Percentiles rank a stretch among this genome's conserved stretches.
phyloP scores from a whole-genome alignment of 2,329 filamentous ascomycete genomes.

The Albophoma yamanashiensis region DNA sequence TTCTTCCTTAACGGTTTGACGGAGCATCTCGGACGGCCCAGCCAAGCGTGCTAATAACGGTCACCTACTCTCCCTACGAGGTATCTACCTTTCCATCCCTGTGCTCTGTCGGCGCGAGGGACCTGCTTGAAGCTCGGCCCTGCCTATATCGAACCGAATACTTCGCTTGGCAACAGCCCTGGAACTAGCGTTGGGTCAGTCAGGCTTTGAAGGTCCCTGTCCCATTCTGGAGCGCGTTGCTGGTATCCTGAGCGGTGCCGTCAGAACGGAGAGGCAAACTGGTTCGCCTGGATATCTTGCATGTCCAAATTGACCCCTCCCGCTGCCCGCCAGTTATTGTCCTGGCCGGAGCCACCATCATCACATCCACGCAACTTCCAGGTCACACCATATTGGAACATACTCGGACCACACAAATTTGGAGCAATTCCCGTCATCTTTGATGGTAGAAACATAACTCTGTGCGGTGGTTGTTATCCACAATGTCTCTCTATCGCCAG shows the following conservation, averaged over 20 bases:
- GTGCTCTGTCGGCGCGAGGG: not conserved
- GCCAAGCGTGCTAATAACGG: not conserved
- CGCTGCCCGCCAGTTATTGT: not conserved
- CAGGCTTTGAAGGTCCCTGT: not conserved
- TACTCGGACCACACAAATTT: not conserved
- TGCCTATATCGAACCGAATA: not conserved
- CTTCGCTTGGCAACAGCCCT: not conserved
- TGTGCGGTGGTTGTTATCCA: not conserved
- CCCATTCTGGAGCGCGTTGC: not conserved
- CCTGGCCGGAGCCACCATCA: not conserved
- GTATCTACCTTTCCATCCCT: not conserved
- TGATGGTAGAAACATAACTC: not conserved
- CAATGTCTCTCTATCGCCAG: constrained; percentile 40
- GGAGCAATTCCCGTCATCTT: too few species aligned
- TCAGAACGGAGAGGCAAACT: not conserved
- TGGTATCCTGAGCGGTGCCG: not conserved
- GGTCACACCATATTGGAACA: not conserved
- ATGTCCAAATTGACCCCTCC: not conserved
- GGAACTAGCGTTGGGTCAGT: not conserved
- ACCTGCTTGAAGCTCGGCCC: not conserved
- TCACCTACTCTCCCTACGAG: not conserved
- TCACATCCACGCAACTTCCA: not conserved
- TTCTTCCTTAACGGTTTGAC: not conserved
- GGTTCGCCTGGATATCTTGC: not conserved
- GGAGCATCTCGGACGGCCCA: not conserved